Evolutionary conservation across 331 rosid species (phyloP).

Genomic region (Saraca asoca): DNA sequence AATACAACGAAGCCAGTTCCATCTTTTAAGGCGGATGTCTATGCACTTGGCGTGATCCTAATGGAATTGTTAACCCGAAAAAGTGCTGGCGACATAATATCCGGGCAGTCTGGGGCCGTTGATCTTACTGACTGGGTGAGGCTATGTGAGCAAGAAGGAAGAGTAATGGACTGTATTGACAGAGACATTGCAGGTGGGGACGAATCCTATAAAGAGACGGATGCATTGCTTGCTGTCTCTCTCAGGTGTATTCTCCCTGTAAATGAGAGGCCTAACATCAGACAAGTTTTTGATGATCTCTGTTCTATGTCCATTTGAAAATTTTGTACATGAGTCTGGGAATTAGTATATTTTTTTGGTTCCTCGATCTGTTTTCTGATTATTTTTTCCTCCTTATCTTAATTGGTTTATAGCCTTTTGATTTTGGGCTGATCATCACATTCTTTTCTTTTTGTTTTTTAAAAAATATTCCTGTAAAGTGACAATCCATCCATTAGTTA

Average conservation of each 20-base stretch:
- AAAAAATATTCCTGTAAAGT: conserved; percentile 77
- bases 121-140: conserved; percentile 99
- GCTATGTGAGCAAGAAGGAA: conserved; percentile 88
- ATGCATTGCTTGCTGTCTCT: conserved; percentile 74
- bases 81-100: conserved; percentile 97
- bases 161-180: conserved; percentile 93
- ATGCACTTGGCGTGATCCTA: conserved; percentile 89
- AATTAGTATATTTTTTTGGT: conserved; percentile 72
- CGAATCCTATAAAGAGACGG: conserved; percentile 81
- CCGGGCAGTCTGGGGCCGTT: conserved; percentile 92
- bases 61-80: conserved; percentile 90
- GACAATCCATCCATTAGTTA: conserved; percentile 60
- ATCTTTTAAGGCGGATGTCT: conserved; percentile 90
- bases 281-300: conserved; percentile 89
- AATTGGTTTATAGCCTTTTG: conserved; percentile 60
- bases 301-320: conserved; percentile 73
- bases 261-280: conserved; percentile 99
- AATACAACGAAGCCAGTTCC: conserved; percentile 71
- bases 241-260: conserved; percentile 95
- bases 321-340: conserved; percentile 86
- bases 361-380: conserved; percentile 65
- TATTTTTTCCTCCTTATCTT: conserved; percentile 44
- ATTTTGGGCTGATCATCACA: conserved; percentile 64
- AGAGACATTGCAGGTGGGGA: conserved; percentile 88
- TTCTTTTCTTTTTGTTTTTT: conserved; percentile 51